Evolutionary conservation across 257 asterid species (phyloP).

Genomic region (Mitragyna speciosa): DNA sequence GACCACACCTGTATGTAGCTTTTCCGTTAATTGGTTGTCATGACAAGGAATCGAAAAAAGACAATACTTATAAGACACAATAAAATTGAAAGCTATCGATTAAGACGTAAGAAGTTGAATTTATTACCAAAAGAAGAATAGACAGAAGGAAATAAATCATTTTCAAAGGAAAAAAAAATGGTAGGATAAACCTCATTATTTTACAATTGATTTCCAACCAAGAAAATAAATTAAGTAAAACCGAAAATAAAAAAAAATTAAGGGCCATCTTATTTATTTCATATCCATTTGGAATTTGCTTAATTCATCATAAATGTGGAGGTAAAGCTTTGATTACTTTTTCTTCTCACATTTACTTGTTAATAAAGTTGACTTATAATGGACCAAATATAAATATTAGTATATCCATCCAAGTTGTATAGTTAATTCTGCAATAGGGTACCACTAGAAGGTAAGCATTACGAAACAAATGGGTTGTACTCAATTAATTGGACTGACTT

Average conservation of each 20-base stretch:
- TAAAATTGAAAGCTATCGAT: not conserved
- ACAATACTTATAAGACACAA: not conserved
- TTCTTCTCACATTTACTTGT: too few species aligned
- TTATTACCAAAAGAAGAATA: not conserved
- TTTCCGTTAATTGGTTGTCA: not conserved
- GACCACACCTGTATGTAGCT: not conserved
- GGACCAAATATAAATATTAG: constrained; percentile 5
- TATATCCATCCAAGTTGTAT: not conserved
- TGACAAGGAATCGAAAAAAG: not conserved
- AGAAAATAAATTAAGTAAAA: not conserved
- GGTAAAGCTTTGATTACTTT: not conserved
- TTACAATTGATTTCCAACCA: not conserved
- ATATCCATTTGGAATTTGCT: not conserved
- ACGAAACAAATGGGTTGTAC: not conserved
- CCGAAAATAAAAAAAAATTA: too few species aligned
- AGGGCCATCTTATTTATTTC: not conserved
- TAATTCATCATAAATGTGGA: not conserved
- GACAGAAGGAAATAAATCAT: not conserved
- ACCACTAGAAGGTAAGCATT: not conserved
- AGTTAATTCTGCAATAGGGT: not conserved
- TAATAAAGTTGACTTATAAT: not conserved
- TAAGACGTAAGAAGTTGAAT: not conserved
- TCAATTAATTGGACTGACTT: not conserved
- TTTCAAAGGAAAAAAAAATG: not conserved
- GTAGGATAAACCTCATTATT: not conserved